Conservation (phyloP, 23 red algal genomes). For the Gracilaria vermiculophylla region DNA sequence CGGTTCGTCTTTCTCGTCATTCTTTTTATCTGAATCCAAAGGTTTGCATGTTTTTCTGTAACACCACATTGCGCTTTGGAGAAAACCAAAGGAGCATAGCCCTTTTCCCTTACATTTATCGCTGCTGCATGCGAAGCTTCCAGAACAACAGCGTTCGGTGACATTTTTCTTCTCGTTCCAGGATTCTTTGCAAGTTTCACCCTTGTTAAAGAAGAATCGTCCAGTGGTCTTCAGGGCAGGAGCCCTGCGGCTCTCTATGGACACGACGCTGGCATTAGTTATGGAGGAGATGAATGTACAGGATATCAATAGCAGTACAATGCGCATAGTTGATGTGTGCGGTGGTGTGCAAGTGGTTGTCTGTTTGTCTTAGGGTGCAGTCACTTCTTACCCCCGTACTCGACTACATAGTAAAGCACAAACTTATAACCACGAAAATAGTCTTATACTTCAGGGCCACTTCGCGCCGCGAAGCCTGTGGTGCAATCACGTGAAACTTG, state of each 20-base stretch:
- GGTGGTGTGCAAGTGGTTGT: neutral
- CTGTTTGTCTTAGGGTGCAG: neutral
- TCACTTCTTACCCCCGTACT: neutral
- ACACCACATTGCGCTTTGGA: conserved; percentile 40
- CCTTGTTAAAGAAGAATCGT: neutral
- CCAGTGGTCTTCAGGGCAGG: neutral
- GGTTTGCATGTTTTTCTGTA: conserved; percentile 19
- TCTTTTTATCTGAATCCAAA: neutral
- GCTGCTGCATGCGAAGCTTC: conserved; percentile 29
- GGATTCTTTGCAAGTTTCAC: conserved; percentile 2
- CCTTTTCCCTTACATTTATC: conserved; percentile 42
- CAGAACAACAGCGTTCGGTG: conserved; percentile 40
- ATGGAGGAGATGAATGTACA: neutral
- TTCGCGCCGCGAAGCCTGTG: neutral
- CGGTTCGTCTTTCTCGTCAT: neutral
- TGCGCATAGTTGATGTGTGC: neutral
- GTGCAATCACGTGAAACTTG: neutral
- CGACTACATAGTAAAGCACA: neutral
- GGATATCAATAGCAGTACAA: neutral
- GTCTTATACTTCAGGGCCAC: neutral
- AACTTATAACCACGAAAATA: neutral
- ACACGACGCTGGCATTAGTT: neutral
- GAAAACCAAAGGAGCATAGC: conserved; percentile 36
- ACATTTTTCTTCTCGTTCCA: neutral
- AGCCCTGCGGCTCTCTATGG: neutral